Evolutionary conservation across 2,329 filamentous ascomycete species (phyloP).

Genomic region (Cladosporium phlei): DNA sequence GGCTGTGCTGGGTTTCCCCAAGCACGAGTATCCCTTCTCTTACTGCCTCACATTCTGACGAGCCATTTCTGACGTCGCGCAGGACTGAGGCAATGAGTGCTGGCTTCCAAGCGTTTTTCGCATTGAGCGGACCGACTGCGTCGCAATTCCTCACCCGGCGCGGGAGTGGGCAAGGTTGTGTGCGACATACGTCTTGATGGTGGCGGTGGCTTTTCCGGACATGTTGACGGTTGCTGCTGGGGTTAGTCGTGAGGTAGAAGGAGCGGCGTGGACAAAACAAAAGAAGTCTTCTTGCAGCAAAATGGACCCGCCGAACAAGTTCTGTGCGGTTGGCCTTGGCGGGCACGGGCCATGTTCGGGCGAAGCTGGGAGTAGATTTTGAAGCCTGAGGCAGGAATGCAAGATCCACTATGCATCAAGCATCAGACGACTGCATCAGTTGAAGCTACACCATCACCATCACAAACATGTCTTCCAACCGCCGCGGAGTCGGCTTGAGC

Average conservation of each 20-base stretch:
- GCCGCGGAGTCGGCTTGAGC: conserved; percentile 82
- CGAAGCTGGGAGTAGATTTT: not conserved
- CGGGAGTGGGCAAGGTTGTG: conserved; percentile 8
- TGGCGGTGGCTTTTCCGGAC: conserved; percentile 51
- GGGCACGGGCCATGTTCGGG: conserved; percentile 1
- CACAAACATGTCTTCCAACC: conserved; percentile 41
- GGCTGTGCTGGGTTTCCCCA: conserved; percentile 10
- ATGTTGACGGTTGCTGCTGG: conserved; percentile 25
- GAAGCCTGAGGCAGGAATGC: not conserved
- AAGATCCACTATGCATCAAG: not conserved
- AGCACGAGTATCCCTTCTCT: conserved; percentile 10
- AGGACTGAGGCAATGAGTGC: conserved; percentile 30
- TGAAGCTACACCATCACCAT: not conserved
- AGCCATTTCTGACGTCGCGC: conserved; percentile 32
- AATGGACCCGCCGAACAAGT: conserved; percentile 3
- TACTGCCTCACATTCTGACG: conserved; percentile 32
- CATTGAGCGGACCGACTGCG: conserved; percentile 86
- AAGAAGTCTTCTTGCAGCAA: conserved; percentile 16
- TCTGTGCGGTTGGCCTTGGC: conserved; percentile 8
- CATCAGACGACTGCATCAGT: not conserved
- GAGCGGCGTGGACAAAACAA: conserved; percentile 19
- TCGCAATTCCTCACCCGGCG: conserved; percentile 52
- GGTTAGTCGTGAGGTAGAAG: conserved; percentile 38
- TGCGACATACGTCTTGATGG: conserved; percentile 54
- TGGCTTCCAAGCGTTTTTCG: conserved; percentile 45